Percentiles rank a stretch among this genome's conserved stretches.
Evolutionary conservation across 2,329 filamentous ascomycete genomes (phyloP).

Genomic region (Trichoderma simmonsii): DNA sequence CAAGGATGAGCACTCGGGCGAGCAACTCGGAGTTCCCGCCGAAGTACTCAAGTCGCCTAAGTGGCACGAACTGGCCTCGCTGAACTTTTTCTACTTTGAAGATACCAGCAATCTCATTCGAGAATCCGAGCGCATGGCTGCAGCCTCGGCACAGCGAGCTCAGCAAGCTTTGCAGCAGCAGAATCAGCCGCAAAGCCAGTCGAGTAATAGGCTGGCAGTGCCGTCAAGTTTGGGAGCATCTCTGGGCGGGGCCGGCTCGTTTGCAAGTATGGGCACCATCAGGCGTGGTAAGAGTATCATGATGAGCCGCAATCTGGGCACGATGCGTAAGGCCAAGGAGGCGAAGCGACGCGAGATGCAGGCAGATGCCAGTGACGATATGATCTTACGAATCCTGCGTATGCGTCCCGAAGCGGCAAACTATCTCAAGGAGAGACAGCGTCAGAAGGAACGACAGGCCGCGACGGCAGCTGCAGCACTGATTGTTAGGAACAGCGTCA

Average conservation of each 20-base stretch:
- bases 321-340: conserved; percentile 93
- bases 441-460: conserved; percentile 90
- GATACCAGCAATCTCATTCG: conserved; percentile 85
- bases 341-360: conserved; percentile 94
- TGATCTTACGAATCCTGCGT: conserved; percentile 90
- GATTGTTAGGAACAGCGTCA: conserved; percentile 89
- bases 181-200: conserved; percentile 44
- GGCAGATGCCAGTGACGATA: conserved; percentile 94
- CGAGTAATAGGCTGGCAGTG: conserved; percentile 64
- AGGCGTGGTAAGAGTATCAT: conserved; percentile 76
- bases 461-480: conserved; percentile 87
- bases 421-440: conserved; percentile 85
- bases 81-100: conserved; percentile 99
- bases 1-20: conserved; percentile 73
- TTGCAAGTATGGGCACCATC: conserved; percentile 67
- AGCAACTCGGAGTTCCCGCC: conserved; percentile 81
- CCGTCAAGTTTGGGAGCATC: conserved; percentile 48
- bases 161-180: conserved; percentile 64
- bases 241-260: conserved; percentile 39
- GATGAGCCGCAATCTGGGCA: conserved; percentile 89
- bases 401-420: conserved; percentile 88
- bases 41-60: conserved; percentile 95
- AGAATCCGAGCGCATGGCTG: conserved; percentile 94
- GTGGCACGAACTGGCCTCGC: conserved; percentile 92
- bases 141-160: conserved; percentile 71